Base-by-base conservation (phyloP, 2,329 filamentous ascomycete genomes). In the Chaetomiaceae sp. region DNA sequence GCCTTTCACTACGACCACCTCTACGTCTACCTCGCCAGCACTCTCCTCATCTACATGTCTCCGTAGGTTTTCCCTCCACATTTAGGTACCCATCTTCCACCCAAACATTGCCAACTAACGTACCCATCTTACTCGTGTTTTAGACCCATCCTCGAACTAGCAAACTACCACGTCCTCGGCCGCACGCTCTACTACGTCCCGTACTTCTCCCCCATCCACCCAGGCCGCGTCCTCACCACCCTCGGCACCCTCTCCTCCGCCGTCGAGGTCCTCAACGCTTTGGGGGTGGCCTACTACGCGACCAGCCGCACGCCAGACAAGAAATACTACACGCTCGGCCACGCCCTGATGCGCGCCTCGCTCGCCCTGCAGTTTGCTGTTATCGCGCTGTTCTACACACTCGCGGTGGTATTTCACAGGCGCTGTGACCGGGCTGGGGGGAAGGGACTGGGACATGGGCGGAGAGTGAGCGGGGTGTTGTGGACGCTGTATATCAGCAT, bases 181-280 rank as follows among this genome's bases (percentile, higher is more conserved):
- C 73, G 78, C 3, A 70, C 79, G 9, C 69, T 83, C n/a, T 77
- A 76, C 65, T 82, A 81, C 62, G 69, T 80, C 5, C 80, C 80
- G 0, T 79, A 81, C 59, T 71, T 77, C 53, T 70, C 78, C 0
- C 78, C 79, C 0, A 64, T 76, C 39, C 65, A 71, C 31, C 71
- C 72, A 0, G 65, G 67, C 25, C 66, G 66, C 19, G 68, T 75
- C 15, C 56, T 73, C 11, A 66, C 66, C 6, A 71, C 67, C 7
- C 75, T 75, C 55, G 68, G 66, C 23, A 61, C 60, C 8, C 55
- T 75, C 6, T 56, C 53, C 4, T 25, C 23, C 31, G 33, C 48
- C 6, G 51, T 55, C 40, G 58, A 60, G 44, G 25, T 33, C 37
- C 56, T 60, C 39, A 60, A 56, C 51, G 56, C 38, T 15, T 72